Evolutionary conservation across 176 grass and related monocot genomes (phyloP), one percentile per base, ranked within the genome.

Genomic region (Aechmea fasciata): DNA sequence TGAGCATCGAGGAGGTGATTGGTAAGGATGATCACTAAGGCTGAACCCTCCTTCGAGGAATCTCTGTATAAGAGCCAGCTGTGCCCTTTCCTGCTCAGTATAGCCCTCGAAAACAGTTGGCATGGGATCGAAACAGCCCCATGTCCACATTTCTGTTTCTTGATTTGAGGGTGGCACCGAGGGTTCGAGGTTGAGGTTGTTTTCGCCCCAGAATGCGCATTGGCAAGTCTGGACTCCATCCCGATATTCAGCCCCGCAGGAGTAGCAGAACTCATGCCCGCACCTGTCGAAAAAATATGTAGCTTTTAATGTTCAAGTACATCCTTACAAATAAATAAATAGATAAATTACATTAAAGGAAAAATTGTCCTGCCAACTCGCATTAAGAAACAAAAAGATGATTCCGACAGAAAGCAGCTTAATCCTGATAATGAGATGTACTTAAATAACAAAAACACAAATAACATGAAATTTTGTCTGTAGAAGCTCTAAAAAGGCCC

Each of bases 261-360:
- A 86, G 78, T 90, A 99, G 79, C 95, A 99, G 72, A 99, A 99
- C 82, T 99, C 95, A 11, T 99, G 90, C 11, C 90, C 95, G 17
- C 95, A 99, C 90, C 95, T 99, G 82, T 47, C 72, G 3, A 80
- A 83, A 66, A 50, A 11, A 62, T 20, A 69, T 47, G 9, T 29
- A 5, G 25, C 4, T 23, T 71, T 79, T 61, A 9, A 61, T 22
- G 55, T 19, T 18, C 20, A 2, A 20, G 55, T 22, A 61, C 55
- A 61, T 61, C 9, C 7, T 41, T 61, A n/a, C 9, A 18, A 61
- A 61, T 2, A 61, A 61, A 10, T 23, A 23, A 19, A 59, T 59
- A 20, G 10, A 8, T 1, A 18, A 15, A 61, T 18, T 61, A 61
- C 10, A 19, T 61, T 61, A 11, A 15, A 61, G 20, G 20, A 1